These are phyloP conservation scores for Penicillium fimorum DNA, from an alignment of 495 filamentous ascomycete species.

Conservation along the genomic window DNA sequence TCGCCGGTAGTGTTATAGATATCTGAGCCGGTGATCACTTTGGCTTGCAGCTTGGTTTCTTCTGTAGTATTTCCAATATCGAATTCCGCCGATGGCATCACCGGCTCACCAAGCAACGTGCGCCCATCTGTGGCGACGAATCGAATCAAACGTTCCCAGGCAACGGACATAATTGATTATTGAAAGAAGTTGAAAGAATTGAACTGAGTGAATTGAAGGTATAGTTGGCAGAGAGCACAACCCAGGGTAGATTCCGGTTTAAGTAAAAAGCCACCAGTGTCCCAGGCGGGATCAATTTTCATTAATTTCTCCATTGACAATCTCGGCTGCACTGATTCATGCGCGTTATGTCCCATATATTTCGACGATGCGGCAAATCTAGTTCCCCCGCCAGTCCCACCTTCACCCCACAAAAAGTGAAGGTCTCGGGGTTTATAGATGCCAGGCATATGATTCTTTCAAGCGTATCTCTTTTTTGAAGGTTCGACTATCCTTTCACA, in stretches of 20 bases:
- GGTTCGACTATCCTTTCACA: neutral
- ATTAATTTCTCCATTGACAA: neutral
- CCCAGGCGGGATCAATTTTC: neutral
- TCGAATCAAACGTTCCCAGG: conserved; percentile 49
- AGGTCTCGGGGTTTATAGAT: neutral
- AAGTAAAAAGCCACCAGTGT: neutral
- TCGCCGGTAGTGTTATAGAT: conserved; percentile 36
- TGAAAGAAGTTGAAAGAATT: too few species aligned
- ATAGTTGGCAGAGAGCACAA: neutral
- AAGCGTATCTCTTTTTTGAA: neutral
- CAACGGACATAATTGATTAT: conserved; percentile 10
- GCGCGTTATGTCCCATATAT: neutral
- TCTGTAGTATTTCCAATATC: conserved; percentile 38
- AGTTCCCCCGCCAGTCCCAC: neutral
- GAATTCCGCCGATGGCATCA: conserved; percentile 35
- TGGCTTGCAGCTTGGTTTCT: conserved; percentile 35
- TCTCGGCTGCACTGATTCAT: neutral
- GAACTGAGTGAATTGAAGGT: neutral
- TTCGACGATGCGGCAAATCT: neutral
- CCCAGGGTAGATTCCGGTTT: neutral
- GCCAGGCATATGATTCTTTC: neutral
- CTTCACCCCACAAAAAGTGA: neutral
- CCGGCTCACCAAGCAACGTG: conserved; percentile 46
- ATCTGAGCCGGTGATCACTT: conserved; percentile 36
- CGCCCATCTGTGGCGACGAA: conserved; percentile 44